Conservation (phyloP, 768 basidiomycete genomes). For the Rhodotorula diobovata region DNA sequence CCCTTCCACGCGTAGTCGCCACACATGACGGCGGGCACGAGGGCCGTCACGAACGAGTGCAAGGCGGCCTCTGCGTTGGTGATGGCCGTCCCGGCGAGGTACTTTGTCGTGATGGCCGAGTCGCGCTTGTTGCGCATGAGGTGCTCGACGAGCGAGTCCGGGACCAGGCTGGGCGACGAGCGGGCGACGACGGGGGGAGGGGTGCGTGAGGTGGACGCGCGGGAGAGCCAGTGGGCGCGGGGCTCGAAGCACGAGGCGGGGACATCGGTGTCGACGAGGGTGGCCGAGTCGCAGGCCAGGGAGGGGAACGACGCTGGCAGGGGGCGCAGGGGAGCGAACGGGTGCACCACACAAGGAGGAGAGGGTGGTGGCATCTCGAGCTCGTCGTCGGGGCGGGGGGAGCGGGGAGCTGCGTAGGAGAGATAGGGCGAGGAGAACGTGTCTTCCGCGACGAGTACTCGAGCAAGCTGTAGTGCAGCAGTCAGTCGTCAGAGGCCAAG, state of each 20-base stretch:
- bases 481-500: no score
- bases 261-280: background rate
- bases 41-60: slow-evolving; percentile 36
- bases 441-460: no score
- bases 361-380: no score
- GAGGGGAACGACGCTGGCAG: background rate
- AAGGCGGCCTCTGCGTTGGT: slow-evolving; percentile 39
- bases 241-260: background rate
- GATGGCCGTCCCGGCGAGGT: slow-evolving; percentile 9
- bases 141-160: slow-evolving; percentile 20
- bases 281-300: background rate
- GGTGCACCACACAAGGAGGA: no score
- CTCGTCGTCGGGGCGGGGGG: no score
- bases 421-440: no score
- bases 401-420: no score
- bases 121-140: slow-evolving; percentile 38
- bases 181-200: slow-evolving; percentile 27
- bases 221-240: background rate
- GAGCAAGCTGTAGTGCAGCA: no score
- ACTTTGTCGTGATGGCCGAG: slow-evolving; percentile 37
- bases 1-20: slow-evolving; percentile 35
- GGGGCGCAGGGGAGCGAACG: background rate
- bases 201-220: background rate
- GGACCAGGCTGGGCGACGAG: slow-evolving; percentile 29
- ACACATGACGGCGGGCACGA: slow-evolving; percentile 18